phyloP scores from a whole-genome alignment of 139 green algal genomes.

The Tetraselmis striata region DNA sequence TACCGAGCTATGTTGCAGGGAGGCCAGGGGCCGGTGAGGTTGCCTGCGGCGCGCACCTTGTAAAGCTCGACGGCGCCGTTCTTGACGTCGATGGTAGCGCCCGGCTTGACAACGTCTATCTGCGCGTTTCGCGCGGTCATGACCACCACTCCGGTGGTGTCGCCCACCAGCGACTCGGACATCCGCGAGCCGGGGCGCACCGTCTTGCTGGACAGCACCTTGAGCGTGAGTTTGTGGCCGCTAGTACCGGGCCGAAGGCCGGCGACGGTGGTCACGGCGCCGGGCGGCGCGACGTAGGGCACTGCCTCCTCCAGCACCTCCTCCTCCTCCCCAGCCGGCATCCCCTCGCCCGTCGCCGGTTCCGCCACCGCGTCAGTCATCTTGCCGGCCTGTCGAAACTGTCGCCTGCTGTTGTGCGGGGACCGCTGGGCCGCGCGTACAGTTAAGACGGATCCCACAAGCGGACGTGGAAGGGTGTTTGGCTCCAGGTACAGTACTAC shows the following conservation, averaged over 20 bases:
- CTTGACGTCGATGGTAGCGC: neutral
- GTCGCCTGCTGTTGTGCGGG: too few relatives aligned
- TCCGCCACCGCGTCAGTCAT: too few relatives aligned
- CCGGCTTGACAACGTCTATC: neutral
- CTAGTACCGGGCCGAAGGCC: slow-evolving; percentile 55
- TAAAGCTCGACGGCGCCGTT: neutral
- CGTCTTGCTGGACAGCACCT: slow-evolving; percentile 34
- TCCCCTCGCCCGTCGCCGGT: neutral
- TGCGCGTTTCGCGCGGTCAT: slow-evolving; percentile 80
- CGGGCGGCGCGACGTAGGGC: neutral
- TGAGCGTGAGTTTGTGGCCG: slow-evolving; percentile 66
- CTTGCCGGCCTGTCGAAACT: too few relatives aligned
- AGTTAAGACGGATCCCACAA: too few relatives aligned
- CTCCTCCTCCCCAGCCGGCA: neutral
- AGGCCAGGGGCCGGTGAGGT: too few relatives aligned
- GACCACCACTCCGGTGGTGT: slow-evolving; percentile 73
- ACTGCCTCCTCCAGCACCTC: neutral
- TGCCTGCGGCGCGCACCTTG: neutral
- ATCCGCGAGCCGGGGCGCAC: slow-evolving; percentile 32
- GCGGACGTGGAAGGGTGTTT: too few relatives aligned
- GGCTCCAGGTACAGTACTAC: too few relatives aligned
- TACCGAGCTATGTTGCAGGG: too few relatives aligned
- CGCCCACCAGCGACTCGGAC: slow-evolving; percentile 79
- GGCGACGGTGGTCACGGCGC: slow-evolving; percentile 18
- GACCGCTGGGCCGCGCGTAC: too few relatives aligned